Conservation (phyloP, 2,329 filamentous ascomycete genomes). For the Hypoxylon sp. region DNA sequence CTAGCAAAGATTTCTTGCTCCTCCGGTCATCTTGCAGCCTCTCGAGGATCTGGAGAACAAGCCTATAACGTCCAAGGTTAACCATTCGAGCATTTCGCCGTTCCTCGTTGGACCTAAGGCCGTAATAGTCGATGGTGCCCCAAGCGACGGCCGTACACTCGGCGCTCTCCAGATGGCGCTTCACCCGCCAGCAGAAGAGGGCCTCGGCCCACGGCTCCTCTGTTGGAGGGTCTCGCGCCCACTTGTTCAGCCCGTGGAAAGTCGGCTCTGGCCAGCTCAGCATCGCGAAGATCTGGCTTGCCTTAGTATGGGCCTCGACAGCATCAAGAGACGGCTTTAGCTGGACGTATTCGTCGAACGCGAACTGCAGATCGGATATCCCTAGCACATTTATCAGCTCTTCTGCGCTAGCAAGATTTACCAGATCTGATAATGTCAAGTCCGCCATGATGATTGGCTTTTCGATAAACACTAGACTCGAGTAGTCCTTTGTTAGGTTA, state of each 20-base stretch:
- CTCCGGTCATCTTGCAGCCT: neutral
- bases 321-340: neutral
- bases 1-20: neutral
- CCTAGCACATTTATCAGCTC: constrained; percentile 3
- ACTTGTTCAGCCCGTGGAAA: neutral
- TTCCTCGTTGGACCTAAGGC: constrained; percentile 29
- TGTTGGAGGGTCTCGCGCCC: neutral
- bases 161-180: constrained; percentile 4
- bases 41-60: neutral
- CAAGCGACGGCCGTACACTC: constrained; percentile 18
- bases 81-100: neutral
- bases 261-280: neutral
- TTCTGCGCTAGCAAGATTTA: constrained; percentile 1
- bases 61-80: neutral
- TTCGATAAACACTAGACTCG: too few species aligned
- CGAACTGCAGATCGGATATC: neutral
- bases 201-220: constrained; percentile 12
- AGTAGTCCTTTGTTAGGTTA: too few species aligned
- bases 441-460: too few species aligned
- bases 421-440: constrained; percentile 1
- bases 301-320: neutral
- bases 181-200: constrained; percentile 8
- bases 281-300: neutral
- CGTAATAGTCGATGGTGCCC: neutral
- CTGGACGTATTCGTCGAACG: constrained; percentile 4